Evolutionary conservation across 228 moss, liverwort and hornwort genomes (phyloP).

Genomic region (Sphagnum magellanicum): DNA sequence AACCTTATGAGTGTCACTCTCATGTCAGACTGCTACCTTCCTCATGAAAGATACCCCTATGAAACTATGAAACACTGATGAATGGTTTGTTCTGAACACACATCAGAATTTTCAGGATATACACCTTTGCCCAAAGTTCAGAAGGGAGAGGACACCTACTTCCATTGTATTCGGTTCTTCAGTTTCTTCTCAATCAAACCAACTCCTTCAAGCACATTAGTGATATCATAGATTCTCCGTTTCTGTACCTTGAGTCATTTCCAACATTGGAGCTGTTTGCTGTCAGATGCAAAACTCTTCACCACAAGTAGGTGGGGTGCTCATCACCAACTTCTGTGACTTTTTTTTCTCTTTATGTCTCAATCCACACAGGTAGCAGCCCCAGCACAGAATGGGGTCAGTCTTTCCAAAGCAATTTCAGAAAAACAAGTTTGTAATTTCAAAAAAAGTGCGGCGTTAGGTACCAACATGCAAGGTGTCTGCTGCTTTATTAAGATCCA

Average conservation of each 20-base stretch:
- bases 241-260: constrained; percentile 55
- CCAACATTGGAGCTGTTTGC: background rate
- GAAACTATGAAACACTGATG: too few species aligned
- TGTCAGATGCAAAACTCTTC: too few species aligned
- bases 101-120: background rate
- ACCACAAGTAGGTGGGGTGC: too few species aligned
- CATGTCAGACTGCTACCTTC: too few species aligned
- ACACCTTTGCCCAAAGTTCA: background rate
- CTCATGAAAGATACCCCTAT: too few species aligned
- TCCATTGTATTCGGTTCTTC: constrained; percentile 95
- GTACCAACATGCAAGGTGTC: constrained; percentile 74
- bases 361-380: too few species aligned
- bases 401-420: background rate
- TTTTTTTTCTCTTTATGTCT: too few species aligned
- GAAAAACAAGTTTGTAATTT: background rate
- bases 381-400: too few species aligned
- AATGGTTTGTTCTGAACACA: background rate
- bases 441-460: background rate
- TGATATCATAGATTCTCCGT: constrained; percentile 85
- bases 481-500: constrained; percentile 85
- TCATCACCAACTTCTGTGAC: too few species aligned
- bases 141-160: constrained; percentile 38
- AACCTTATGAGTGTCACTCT: too few species aligned
- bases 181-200: constrained; percentile 97
- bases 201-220: constrained; percentile 86